Percentiles rank a stretch among this genome's conserved stretches.
phyloP scores from a whole-genome alignment of 2,329 filamentous ascomycete species.

The Aureobasidium namibiae region DNA sequence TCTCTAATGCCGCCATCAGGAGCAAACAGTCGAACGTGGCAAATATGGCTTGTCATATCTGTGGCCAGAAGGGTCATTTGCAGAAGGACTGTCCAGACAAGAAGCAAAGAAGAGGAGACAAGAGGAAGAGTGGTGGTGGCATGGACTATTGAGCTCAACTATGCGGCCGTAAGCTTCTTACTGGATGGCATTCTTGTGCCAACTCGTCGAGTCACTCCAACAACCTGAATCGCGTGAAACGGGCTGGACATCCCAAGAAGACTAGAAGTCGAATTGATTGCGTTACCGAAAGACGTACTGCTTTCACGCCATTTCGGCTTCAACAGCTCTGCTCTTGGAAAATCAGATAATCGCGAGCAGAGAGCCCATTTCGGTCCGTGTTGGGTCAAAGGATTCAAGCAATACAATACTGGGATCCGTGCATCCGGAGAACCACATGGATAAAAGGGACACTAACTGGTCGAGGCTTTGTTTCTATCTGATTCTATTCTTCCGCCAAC shows the following conservation, averaged over 20 bases:
- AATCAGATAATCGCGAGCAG: no score
- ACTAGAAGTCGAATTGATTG: no score
- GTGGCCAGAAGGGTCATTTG: conserved; percentile 55
- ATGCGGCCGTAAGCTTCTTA: no score
- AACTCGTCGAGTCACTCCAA: no score
- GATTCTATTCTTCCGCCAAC: background rate
- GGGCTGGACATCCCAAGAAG: no score
- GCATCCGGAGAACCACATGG: background rate
- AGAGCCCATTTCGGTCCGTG: background rate
- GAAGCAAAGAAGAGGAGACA: background rate
- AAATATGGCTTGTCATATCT: conserved; percentile 49
- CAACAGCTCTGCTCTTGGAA: no score
- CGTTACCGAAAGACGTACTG: no score
- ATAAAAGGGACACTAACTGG: background rate
- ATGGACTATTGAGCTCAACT: background rate
- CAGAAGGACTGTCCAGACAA: conserved; percentile 45
- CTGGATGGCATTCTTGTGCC: no score
- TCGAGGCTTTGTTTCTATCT: background rate
- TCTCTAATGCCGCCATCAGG: conserved; percentile 43
- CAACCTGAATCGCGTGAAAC: no score
- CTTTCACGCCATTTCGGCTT: no score
- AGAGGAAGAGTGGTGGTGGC: background rate
- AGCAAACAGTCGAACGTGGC: conserved; percentile 23
- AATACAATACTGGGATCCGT: background rate
- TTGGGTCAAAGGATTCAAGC: background rate